phyloP scores from a whole-genome alignment of 305 asterid genomes.

The Fraxinus platypoda region DNA sequence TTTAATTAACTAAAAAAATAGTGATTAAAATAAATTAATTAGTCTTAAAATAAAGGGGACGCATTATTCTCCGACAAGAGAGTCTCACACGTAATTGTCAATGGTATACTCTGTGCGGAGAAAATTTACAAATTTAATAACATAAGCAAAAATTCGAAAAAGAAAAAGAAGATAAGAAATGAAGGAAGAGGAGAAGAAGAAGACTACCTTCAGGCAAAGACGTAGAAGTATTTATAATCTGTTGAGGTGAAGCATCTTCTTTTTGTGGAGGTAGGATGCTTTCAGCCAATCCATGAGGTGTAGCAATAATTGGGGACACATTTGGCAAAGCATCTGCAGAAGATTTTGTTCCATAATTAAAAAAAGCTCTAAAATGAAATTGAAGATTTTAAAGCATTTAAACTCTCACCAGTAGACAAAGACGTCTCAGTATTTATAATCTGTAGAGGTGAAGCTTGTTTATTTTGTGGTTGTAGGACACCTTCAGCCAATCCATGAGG shows the following conservation, averaged over 20 bases:
- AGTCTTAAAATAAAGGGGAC: neutral
- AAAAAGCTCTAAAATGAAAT: neutral
- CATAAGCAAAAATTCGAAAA: neutral
- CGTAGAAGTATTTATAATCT: constrained; percentile 18
- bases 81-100: neutral
- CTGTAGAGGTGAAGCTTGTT: constrained; percentile 17
- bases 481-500: constrained; percentile 27
- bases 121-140: neutral
- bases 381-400: neutral
- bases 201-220: constrained; percentile 45
- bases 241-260: constrained; percentile 22
- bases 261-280: constrained; percentile 15
- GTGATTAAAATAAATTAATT: neutral
- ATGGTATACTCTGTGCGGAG: neutral
- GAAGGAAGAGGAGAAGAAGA: neutral
- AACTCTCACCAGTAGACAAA: constrained; percentile 42
- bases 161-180: neutral
- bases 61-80: neutral
- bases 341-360: neutral
- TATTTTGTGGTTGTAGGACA: constrained; percentile 15
- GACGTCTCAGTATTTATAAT: neutral
- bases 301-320: constrained; percentile 26
- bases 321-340: constrained; percentile 44
- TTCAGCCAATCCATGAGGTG: constrained; percentile 30
- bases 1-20: neutral